Evolutionary conservation across 768 basidiomycete genomes (phyloP).

Genomic region (Coprinopsis cinerea): DNA sequence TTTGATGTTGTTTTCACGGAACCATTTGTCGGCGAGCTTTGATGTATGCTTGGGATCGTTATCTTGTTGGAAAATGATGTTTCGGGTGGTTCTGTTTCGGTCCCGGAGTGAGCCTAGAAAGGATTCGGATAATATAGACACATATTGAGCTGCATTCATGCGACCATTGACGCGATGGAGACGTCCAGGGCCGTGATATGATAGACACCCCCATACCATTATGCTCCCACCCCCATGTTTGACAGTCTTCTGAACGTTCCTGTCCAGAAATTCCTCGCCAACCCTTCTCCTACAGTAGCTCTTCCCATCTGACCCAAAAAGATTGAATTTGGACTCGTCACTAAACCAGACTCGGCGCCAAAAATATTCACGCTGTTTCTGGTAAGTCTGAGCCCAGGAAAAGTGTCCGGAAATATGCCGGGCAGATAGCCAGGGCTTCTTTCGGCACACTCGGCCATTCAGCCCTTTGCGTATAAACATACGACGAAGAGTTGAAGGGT

Average conservation of each 20-base stretch:
- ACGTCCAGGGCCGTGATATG: slow-evolving; percentile 17
- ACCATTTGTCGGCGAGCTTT: slow-evolving; percentile 20
- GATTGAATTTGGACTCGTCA: slow-evolving; percentile 12
- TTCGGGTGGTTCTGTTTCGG: not conserved
- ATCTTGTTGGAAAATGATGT: slow-evolving; percentile 27
- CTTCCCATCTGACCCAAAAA: slow-evolving; percentile 10
- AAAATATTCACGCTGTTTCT: not conserved
- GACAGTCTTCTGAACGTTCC: slow-evolving; percentile 13
- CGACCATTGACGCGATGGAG: slow-evolving; percentile 15
- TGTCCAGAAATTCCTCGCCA: slow-evolving; percentile 17
- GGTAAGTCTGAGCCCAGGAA: not conserved
- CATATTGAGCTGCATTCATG: slow-evolving; percentile 19
- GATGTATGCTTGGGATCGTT: slow-evolving; percentile 31
- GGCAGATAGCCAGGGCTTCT: slow-evolving; percentile 2
- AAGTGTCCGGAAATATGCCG: not conserved
- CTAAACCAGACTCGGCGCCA: slow-evolving; percentile 1
- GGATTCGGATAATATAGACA: slow-evolving; percentile 16
- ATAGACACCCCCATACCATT: slow-evolving; percentile 25
- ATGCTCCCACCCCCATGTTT: slow-evolving; percentile 21
- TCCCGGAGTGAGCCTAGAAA: slow-evolving; percentile 7
- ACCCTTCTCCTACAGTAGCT: slow-evolving; percentile 11
- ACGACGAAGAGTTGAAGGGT: not conserved
- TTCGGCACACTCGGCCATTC: slow-evolving; percentile 1
- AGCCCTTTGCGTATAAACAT: slow-evolving; percentile 4
- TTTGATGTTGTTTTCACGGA: slow-evolving; percentile 21